phyloP scores from a whole-genome alignment of 129 eudicot species.

The Helianthus tuberosus region DNA sequence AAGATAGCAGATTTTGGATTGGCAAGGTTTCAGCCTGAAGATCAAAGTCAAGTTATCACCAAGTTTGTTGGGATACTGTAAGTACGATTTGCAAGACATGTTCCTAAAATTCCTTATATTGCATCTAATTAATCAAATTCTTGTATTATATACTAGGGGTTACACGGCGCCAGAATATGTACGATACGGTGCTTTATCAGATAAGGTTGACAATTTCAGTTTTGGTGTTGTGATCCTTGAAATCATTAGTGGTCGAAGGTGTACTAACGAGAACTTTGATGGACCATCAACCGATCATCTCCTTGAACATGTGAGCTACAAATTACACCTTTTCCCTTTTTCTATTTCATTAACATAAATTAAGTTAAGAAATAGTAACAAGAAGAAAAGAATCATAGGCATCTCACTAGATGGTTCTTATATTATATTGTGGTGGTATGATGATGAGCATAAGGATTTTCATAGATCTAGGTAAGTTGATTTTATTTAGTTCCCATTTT shows the following conservation, averaged over 20 bases:
- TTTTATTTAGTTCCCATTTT: neutral
- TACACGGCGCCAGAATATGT: neutral
- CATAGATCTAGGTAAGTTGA: neutral
- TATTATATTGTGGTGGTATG: neutral
- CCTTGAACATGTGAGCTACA: neutral
- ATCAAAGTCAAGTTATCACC: slow-evolving; percentile 70
- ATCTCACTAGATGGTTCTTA: neutral
- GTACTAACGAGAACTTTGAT: neutral
- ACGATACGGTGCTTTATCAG: neutral
- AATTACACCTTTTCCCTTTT: neutral
- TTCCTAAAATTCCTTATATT: neutral
- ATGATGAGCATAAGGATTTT: neutral
- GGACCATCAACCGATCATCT: neutral
- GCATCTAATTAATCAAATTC: neutral
- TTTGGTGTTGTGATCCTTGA: slow-evolving; percentile 2
- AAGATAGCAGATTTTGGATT: slow-evolving; percentile 82
- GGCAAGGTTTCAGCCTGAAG: slow-evolving; percentile 68
- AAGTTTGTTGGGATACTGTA: slow-evolving; percentile 47
- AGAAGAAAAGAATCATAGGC: neutral
- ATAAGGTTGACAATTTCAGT: neutral
- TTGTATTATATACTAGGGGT: neutral
- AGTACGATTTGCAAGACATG: neutral
- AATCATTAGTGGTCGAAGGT: neutral
- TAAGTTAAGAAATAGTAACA: neutral
- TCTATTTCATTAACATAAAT: neutral